Evolutionary conservation across 2,329 filamentous ascomycete genomes (phyloP).

Genomic region (Colletotrichum sp.): DNA sequence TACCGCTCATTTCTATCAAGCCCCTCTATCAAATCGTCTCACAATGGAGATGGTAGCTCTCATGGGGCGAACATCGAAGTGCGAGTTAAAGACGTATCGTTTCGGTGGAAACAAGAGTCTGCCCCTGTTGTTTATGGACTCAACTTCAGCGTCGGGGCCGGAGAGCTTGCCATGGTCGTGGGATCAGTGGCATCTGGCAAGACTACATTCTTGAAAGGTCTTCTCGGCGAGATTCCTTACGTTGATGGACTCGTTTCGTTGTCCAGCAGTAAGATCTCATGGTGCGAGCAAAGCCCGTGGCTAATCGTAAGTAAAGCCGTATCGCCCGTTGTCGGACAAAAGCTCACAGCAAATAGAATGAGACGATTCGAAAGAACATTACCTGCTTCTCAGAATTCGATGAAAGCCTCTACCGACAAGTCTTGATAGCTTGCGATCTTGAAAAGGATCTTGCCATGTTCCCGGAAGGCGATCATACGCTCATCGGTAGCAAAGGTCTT

Average conservation of each 20-base stretch:
- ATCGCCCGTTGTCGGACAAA: not conserved
- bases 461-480: conserved; percentile 39
- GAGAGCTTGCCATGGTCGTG: conserved; percentile 42
- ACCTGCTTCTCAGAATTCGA: conserved; percentile 33
- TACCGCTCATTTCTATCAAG: conserved; percentile 16
- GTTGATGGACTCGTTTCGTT: conserved; percentile 25
- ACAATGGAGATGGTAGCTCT: not conserved
- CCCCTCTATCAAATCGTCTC: not conserved
- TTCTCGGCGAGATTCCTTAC: conserved; percentile 37
- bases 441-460: conserved; percentile 36
- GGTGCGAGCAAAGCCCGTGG: conserved; percentile 40
- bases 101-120: conserved; percentile 38
- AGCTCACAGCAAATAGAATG: conserved; percentile 28
- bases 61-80: not conserved
- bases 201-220: conserved; percentile 44
- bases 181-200: conserved; percentile 51
- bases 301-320: conserved; percentile 26
- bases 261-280: conserved; percentile 24
- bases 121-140: conserved; percentile 33
- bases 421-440: conserved; percentile 35
- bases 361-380: conserved; percentile 39
- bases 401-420: conserved; percentile 26
- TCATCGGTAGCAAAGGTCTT: conserved; percentile 49
- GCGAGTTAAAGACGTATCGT: conserved; percentile 28
- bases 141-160: conserved; percentile 33